A percentile compares a stretch with the other conserved stretches of the same genome.
These are phyloP conservation scores for Ophiocordyceps camponoti-floridani DNA, from an alignment of 2,329 filamentous ascomycete species.

Conservation along the genomic window DNA sequence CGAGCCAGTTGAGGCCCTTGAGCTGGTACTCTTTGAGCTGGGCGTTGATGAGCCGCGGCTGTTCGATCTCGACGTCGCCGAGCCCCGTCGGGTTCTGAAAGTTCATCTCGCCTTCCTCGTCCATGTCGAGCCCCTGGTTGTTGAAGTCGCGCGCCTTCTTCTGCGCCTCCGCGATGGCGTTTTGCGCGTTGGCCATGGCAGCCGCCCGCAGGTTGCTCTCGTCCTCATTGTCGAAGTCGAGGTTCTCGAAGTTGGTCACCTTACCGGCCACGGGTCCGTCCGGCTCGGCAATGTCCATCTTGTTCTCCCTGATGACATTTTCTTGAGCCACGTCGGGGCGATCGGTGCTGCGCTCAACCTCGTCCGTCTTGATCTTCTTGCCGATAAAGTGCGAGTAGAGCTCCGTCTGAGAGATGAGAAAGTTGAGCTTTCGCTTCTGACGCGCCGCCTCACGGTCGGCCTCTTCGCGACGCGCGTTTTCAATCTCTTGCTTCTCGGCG, in stretches of 20 bases:
- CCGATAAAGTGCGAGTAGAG: constrained; percentile 98
- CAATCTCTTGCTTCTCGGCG: constrained; percentile 87
- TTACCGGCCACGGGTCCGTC: constrained; percentile 41
- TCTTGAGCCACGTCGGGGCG: constrained; percentile 51
- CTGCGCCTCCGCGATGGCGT: constrained; percentile 86
- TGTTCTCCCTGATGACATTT: constrained; percentile 20
- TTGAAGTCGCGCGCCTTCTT: constrained; percentile 89
- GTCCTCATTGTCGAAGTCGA: constrained; percentile 92
- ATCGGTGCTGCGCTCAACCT: constrained; percentile 80
- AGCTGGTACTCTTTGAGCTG: constrained; percentile 97
- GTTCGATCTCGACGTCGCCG: constrained; percentile 83
- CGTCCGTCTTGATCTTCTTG: constrained; percentile 96
- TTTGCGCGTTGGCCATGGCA: constrained; percentile 89
- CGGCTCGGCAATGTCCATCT: constrained; percentile 31
- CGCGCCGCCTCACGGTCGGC: constrained; percentile 93
- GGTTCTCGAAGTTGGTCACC: constrained; percentile 83
- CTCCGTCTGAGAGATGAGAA: constrained; percentile 96
- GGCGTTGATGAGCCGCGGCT: constrained; percentile 83
- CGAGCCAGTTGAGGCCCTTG: constrained; percentile 98
- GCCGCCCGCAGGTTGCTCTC: constrained; percentile 66
- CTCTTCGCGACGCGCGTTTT: constrained; percentile 91
- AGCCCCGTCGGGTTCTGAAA: constrained; percentile 97
- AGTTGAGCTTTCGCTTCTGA: constrained; percentile 97
- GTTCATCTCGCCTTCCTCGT: constrained; percentile 96
- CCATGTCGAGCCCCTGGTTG: constrained; percentile 48